Conservation (phyloP, 2,329 filamentous ascomycete species). For the Phaeosphaeriaceae sp. region DNA sequence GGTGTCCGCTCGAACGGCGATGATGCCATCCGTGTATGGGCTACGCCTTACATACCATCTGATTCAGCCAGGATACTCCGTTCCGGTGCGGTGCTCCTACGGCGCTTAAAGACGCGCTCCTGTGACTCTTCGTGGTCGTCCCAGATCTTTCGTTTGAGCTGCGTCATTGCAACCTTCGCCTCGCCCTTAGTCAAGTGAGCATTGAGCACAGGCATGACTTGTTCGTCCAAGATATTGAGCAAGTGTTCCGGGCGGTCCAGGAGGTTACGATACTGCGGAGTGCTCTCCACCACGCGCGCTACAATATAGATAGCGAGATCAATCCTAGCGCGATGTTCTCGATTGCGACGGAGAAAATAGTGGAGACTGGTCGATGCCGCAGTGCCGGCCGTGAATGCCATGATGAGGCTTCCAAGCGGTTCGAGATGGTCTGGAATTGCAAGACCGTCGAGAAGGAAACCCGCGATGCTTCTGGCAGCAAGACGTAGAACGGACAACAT, state of each 20-base stretch:
- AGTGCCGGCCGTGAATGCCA: conserved; percentile 5
- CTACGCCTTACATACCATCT: too few relatives aligned
- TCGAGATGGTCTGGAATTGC: conserved; percentile 9
- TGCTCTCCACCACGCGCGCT: conserved; percentile 12
- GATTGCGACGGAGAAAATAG: conserved; percentile 6
- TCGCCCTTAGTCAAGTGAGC: conserved; percentile 10
- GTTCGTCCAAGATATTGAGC: conserved; percentile 7
- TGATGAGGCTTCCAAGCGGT: conserved; percentile 6
- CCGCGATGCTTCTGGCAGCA: conserved; percentile 10
- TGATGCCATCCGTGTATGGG: background rate
- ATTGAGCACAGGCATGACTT: conserved; percentile 11
- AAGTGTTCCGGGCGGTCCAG: conserved; percentile 6
- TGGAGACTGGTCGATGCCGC: conserved; percentile 6
- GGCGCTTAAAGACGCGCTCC: background rate
- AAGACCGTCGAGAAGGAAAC: conserved; percentile 10
- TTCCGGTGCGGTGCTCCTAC: background rate
- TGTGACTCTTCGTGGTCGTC: background rate
- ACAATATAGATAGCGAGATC: conserved; percentile 25
- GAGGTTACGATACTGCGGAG: background rate
- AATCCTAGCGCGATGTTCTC: conserved; percentile 14
- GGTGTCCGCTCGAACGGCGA: background rate
- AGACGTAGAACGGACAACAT: conserved; percentile 1
- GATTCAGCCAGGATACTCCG: background rate
- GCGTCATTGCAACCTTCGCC: conserved; percentile 4
- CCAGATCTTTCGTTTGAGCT: conserved; percentile 10